Base-by-base conservation (phyloP, 2,329 filamentous ascomycete genomes). In the Trichophyton benhamiae region DNA sequence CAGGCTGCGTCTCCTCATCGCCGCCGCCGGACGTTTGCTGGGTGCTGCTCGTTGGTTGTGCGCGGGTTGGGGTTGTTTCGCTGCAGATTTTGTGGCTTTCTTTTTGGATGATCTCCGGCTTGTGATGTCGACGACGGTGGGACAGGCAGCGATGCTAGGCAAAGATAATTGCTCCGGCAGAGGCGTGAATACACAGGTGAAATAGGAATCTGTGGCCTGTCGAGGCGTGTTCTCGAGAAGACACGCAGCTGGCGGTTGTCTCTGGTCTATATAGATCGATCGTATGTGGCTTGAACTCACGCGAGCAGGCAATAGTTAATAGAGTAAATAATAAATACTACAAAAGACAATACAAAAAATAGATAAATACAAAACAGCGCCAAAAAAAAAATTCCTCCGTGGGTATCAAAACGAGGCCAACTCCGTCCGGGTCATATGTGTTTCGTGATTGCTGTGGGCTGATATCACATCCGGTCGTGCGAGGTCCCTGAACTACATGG, bases 401-500 rank as follows among this genome's bases (percentile, higher is more conserved):
- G 52, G 52, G 52, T 55, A 55, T 55, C 52, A 55, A 55, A 55
- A 27, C 49, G 22, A 55, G 49, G 30, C 13, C 25, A 55, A 36
- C 25, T 55, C 52, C 52, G 15, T 55, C 52, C 25, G 2, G 20
- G 30, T 52, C 22, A 52, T 27, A 27, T 27, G 13, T 27, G 25
- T 27, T 22, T 6, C 22, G 20, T 27, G 25, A 27, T 52, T 52
- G 20, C 13, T 15, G 20, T 15, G 46, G 8, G 11, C 9, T 15
- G 46, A 52, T 22, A 48, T 46, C 42, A n/a, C 46, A 22, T 22
- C 38, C 65, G 33, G 33, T 38, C 33, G 33, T 38, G 33, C 33
- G 33, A 38, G 33, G 76, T 38, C 71, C 73, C 73, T 20, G 20
- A 20, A 20, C 20, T 78, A 95, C 72, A 96, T 79, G 33, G 86